Evolutionary conservation across 2,329 filamentous ascomycete genomes (phyloP), one percentile per base, ranked within the genome.

Genomic region (Lachnellula arida): DNA sequence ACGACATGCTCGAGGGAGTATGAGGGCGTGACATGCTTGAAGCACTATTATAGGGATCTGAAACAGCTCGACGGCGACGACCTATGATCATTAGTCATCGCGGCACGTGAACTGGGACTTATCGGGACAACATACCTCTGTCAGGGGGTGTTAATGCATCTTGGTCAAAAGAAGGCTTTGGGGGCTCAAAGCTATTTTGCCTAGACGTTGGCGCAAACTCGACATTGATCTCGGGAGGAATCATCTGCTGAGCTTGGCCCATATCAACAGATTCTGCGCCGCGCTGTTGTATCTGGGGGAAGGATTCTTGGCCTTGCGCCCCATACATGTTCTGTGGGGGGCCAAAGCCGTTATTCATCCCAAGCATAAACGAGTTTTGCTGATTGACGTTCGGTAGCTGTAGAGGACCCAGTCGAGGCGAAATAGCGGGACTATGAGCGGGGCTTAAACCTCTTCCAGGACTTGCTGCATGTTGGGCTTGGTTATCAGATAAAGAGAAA

Each of bases 151-250:
- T 94, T 59, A 97, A 75, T 4, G 91, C 91, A 70, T 95, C 89
- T 60, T 86, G 80, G 63, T 90, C 84, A 53, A 71, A 73, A 63
- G 85, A 78, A 32, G 80, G 74, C 67, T 88, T 89, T 19, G 80
- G 77, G 28, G 82, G 81, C 60, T 87, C 87, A 68, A 89, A 87
- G 63, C 78, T 84, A 52, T 78, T 81, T 65, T 82, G 82, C 56
- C 81, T 76, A 51, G 88, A 82, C 8, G 86, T 86, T 23, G 92
- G 92, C 15, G 91, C 92, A 71, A 90, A 91, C 69, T 96, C 89
- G 65, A 97, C 94, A 68, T 94, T 96, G 73, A 97, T 97, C 51
- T 92, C 89, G 0, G 92, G 92, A n/a, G 92, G 89, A 3, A 87
- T 88, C 86, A 96, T 94, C 63, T 88, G 81, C 49, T 86, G 82